Conservation (phyloP, 495 filamentous ascomycete species). For the Annulohypoxylon moriforme region DNA sequence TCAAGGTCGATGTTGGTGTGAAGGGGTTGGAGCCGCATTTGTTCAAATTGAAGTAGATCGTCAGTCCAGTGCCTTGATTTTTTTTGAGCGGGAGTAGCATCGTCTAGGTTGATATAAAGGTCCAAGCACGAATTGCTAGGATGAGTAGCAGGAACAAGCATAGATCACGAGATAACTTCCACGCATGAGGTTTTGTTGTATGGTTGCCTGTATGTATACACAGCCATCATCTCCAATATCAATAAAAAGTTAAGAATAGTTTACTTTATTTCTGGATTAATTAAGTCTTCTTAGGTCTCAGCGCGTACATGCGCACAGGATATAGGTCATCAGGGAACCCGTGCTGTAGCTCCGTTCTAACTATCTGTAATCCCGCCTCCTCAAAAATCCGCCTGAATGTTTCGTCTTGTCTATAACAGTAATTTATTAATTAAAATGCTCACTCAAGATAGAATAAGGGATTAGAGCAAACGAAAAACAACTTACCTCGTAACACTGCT, state of each 20-base stretch:
- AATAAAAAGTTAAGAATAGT: background rate
- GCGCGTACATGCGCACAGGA: slow-evolving; percentile 77
- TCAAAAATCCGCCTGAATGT: slow-evolving; percentile 78
- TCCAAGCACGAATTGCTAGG: background rate
- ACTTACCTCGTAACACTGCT: slow-evolving; percentile 77
- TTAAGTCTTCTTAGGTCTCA: slow-evolving; percentile 54
- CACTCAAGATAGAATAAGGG: background rate
- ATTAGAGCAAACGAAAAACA: background rate
- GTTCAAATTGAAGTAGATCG: slow-evolving; percentile 59
- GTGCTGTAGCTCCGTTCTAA: slow-evolving; percentile 79
- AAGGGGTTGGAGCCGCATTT: slow-evolving; percentile 67
- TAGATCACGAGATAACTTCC: background rate
- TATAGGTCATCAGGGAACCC: slow-evolving; percentile 74
- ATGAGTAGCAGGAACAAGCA: background rate
- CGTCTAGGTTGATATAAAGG: background rate
- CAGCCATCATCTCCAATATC: background rate
- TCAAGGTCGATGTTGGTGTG: slow-evolving; percentile 74
- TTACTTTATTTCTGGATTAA: slow-evolving; percentile 7
- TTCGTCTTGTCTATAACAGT: slow-evolving; percentile 65
- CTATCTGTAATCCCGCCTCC: slow-evolving; percentile 71
- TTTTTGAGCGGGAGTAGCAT: background rate
- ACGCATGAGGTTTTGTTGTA: background rate
- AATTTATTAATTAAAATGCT: slow-evolving; percentile 1
- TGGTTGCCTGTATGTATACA: background rate
- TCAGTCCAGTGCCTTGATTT: slow-evolving; percentile 5